Evolutionary conservation across 352 stramenopile genomes (phyloP).

Genomic region (Phytophthora colocasiae): DNA sequence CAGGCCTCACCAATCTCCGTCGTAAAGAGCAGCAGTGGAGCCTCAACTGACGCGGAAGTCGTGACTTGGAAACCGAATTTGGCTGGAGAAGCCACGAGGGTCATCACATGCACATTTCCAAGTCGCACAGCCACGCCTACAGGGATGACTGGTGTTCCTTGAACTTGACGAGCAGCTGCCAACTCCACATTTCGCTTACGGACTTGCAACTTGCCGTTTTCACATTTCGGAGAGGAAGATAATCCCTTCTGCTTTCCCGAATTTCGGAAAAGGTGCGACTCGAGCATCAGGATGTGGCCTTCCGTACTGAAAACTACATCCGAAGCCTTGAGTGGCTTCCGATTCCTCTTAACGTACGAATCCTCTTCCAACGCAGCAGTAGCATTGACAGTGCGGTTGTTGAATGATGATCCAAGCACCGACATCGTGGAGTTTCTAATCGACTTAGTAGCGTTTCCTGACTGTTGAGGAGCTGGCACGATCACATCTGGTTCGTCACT

Average conservation of each 20-base stretch:
- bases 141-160: constrained; percentile 31
- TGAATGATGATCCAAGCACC: constrained; percentile 4
- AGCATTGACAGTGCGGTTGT: constrained; percentile 12
- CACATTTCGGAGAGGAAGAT: constrained; percentile 38
- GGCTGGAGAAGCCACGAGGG: constrained; percentile 68
- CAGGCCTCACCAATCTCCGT: constrained; percentile 61
- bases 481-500: constrained; percentile 89
- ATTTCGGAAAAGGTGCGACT: constrained; percentile 61
- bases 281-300: constrained; percentile 77
- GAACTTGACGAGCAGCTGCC: constrained; percentile 22
- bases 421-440: constrained; percentile 4
- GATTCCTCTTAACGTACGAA: constrained; percentile 21
- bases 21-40: constrained; percentile 55
- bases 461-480: constrained; percentile 44
- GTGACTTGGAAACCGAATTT: constrained; percentile 69
- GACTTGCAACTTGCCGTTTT: constrained; percentile 61
- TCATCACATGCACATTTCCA: constrained; percentile 69
- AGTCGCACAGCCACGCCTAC: constrained; percentile 70
- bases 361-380: constrained; percentile 16
- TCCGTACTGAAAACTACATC: constrained; percentile 88
- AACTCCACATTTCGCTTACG: constrained; percentile 50
- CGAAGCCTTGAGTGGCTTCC: constrained; percentile 61
- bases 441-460: constrained; percentile 5
- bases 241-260: constrained; percentile 8
- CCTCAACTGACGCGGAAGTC: constrained; percentile 53